Base-by-base conservation (phyloP, 306 rosid species). In the Echinosophora koreensis region DNA sequence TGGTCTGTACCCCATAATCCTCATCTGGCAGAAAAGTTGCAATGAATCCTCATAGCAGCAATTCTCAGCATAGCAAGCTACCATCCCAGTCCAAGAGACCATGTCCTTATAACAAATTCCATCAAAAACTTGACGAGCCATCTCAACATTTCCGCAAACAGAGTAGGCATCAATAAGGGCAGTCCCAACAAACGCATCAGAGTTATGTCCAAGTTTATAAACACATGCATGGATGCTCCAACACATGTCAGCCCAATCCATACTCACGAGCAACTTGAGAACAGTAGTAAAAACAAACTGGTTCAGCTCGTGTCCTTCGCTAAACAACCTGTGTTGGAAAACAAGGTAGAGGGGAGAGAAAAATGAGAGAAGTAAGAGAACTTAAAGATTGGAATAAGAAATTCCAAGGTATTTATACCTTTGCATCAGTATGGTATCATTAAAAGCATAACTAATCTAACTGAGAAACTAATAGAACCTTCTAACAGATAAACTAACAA, bases 61-160 rank as follows among this genome's bases (percentile, higher is more conserved):
- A 60, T 81, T 81, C 52, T 81, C 77, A 68, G 81, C 77, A 68
- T 81, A 81, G 57, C 80, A 81, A 74, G 77, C 77, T 6, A 81
- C 32, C 84, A 81, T 81, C 14, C 84, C 84, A 81, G 81, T 81
- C 84, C 81, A 81, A 37, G 80, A 81, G 1, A 81, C 81, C 84
- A 81, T 59, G 44, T 74, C 84, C 72, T 81, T 68, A 61, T 9
- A 67, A 69, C 2, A 38, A 81, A 81, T 67, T 0, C 59, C 72
- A 60, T 74, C 35, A 1, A 81, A 81, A 49, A 81, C 73, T 39
- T 28, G 71, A 11, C 72, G 75, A 1, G 81, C 72, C 11, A 63
- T 37, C 3, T 68, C 77, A 68, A 81, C 66, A 15, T 59, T 46
- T 10, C 81, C 67, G 17, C 77, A 67, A 44, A 81, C 72, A 50